Conservation (phyloP, 495 filamentous ascomycete genomes). For the Echria macrotheca region DNA sequence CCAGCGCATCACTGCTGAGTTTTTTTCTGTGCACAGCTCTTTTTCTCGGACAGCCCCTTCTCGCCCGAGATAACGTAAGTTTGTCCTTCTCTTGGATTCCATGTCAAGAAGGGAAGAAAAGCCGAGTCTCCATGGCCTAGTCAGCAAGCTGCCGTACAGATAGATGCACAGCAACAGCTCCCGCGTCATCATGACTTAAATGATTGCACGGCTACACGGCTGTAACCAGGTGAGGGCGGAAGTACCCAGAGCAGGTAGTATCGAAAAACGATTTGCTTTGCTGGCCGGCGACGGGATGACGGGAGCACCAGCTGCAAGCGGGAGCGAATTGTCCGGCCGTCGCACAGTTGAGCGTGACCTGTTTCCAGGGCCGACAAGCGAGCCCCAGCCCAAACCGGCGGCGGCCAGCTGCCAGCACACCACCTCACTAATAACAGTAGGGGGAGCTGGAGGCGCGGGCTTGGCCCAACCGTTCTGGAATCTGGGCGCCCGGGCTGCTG, state of each 20-base stretch:
- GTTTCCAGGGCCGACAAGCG: conserved; percentile 9
- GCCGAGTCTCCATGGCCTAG: no score
- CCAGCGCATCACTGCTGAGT: neutral
- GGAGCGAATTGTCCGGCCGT: conserved; percentile 11
- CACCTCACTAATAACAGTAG: conserved; percentile 5
- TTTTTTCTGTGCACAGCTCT: neutral
- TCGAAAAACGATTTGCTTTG: neutral
- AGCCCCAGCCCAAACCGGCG: neutral
- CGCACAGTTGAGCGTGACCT: neutral
- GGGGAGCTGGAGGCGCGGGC: no score
- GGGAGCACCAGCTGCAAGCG: neutral
- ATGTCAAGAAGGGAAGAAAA: neutral
- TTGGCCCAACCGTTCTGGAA: conserved; percentile 8
- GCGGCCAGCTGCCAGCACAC: conserved; percentile 9
- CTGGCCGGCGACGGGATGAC: neutral
- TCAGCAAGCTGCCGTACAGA: neutral
- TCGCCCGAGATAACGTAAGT: neutral
- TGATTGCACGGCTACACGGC: conserved; percentile 1
- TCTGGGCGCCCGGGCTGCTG: neutral
- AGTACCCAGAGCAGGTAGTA: neutral
- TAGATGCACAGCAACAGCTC: neutral
- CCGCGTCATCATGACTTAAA: neutral
- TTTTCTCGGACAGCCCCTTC: neutral
- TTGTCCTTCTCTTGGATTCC: neutral
- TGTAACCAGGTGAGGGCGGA: neutral